phyloP scores from a whole-genome alignment of 129 eudicot species.

The Sambucus nigra region DNA sequence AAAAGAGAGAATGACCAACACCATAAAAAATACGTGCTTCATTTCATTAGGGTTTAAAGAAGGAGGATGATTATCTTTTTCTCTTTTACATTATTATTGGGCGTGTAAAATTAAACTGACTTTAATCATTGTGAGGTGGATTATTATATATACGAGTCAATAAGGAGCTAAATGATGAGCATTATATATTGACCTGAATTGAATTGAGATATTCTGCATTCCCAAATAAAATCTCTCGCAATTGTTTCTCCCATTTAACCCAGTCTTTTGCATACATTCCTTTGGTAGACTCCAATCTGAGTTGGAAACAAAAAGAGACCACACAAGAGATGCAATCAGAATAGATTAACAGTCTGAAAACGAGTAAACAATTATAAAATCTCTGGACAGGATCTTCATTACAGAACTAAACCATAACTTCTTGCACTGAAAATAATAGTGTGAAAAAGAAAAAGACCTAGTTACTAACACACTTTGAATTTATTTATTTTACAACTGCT shows the following conservation, averaged over 20 bases:
- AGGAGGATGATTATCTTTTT: neutral
- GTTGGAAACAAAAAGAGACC: neutral
- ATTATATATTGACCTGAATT: conserved; percentile 53
- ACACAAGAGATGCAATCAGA: conserved; percentile 1
- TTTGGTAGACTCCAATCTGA: conserved; percentile 69
- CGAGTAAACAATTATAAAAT: neutral
- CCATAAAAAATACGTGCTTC: neutral
- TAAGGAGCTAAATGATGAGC: neutral
- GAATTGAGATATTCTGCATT: conserved; percentile 59
- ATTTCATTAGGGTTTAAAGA: neutral
- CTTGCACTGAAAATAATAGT: neutral
- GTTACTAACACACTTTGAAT: too few species aligned
- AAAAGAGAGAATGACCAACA: neutral
- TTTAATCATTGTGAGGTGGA: too few species aligned
- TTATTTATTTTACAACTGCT: too few species aligned
- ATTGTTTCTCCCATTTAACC: conserved; percentile 75
- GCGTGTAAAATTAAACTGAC: neutral
- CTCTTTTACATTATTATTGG: neutral
- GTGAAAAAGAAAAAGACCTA: neutral
- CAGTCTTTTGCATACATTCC: conserved; percentile 66
- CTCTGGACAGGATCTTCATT: neutral
- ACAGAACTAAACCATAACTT: neutral
- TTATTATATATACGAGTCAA: neutral
- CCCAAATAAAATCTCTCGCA: conserved; percentile 42
- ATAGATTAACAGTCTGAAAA: neutral